These are phyloP conservation scores for Gautieria morchelliformis DNA, from an alignment of 768 basidiomycete species.

Conservation along the genomic window DNA sequence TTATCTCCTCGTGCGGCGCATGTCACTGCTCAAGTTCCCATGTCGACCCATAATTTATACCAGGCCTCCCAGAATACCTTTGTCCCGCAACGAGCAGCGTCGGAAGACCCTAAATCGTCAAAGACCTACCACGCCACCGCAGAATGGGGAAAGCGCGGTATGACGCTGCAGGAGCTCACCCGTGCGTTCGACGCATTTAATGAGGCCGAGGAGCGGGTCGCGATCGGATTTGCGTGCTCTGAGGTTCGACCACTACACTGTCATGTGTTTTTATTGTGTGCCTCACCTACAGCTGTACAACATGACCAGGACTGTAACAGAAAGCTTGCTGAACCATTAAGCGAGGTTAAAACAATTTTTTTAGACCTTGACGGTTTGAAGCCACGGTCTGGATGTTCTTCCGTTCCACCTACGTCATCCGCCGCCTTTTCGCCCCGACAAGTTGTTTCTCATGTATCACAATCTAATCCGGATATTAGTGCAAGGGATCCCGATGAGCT, in stretches of 20 bases:
- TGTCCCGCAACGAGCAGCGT: neutral
- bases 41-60: no score
- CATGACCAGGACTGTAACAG: neutral
- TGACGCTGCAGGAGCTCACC: constrained; percentile 4
- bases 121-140: constrained; percentile 1
- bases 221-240: constrained; percentile 1
- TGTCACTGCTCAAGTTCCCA: no score
- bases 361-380: neutral
- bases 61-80: no score
- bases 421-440: neutral
- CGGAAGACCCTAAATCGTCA: neutral
- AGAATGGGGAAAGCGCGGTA: constrained; percentile 4
- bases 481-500: neutral
- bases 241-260: neutral
- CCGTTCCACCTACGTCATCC: neutral
- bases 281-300: no score
- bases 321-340: neutral
- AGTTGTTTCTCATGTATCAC: neutral
- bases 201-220: neutral
- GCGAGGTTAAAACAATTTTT: neutral
- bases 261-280: no score
- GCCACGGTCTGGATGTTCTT: neutral
- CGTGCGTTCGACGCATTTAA: constrained; percentile 3
- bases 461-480: neutral
- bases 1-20: no score